phyloP scores from a whole-genome alignment of 108 stramenopile genomes.

The Conticribra guillardii region DNA sequence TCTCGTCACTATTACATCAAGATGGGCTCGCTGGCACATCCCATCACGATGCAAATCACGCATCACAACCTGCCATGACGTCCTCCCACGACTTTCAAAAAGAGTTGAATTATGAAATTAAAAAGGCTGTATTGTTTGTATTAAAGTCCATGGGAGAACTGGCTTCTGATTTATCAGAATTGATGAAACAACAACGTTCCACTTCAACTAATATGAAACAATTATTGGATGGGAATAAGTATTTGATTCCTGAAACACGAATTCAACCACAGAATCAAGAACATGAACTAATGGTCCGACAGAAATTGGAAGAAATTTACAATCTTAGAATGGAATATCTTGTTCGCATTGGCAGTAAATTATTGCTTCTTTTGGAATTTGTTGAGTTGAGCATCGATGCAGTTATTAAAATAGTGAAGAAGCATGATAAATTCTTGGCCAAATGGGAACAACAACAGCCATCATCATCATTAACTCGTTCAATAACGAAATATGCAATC shows the following conservation, averaged over 20 bases:
- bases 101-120: conserved; percentile 66
- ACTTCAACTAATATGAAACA: background rate
- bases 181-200: conserved; percentile 18
- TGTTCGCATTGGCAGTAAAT: conserved; percentile 42
- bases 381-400: conserved; percentile 69
- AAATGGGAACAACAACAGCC: conserved; percentile 17
- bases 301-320: conserved; percentile 20
- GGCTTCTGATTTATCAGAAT: conserved; percentile 37
- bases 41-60: too few species aligned
- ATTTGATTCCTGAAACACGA: background rate
- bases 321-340: conserved; percentile 27
- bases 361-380: conserved; percentile 63
- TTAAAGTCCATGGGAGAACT: conserved; percentile 59
- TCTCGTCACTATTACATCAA: too few species aligned
- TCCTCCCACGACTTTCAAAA: conserved; percentile 44
- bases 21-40: too few species aligned
- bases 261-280: background rate
- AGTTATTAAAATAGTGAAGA: conserved; percentile 82
- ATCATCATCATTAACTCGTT: conserved; percentile 7
- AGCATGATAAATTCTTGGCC: conserved; percentile 73
- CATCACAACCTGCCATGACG: background rate
- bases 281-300: background rate
- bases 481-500: conserved; percentile 37
- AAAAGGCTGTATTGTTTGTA: conserved; percentile 72
- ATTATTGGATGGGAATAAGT: conserved; percentile 2